phyloP scores from a whole-genome alignment of 495 filamentous ascomycete genomes.

The Bryoglossum gracile region DNA sequence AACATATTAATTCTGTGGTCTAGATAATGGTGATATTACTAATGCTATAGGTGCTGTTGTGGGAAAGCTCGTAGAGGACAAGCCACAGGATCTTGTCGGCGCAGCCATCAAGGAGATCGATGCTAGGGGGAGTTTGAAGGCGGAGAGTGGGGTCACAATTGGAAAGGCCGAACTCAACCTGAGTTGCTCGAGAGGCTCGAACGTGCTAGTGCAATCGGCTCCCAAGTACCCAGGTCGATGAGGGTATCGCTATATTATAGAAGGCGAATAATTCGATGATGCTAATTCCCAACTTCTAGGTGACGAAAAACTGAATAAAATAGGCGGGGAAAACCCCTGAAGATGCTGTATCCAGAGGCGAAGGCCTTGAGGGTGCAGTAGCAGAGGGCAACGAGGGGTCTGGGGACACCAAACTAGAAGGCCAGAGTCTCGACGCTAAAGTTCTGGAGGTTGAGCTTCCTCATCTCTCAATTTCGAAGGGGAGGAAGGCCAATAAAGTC shows the following conservation, averaged over 20 bases:
- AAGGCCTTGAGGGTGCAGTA: constrained; percentile 2
- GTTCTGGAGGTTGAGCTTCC: constrained; percentile 3
- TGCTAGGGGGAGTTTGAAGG: constrained; percentile 56
- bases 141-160: constrained; percentile 69
- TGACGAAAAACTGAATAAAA: too few relatives aligned
- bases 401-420: not conserved
- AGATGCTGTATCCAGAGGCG: not conserved
- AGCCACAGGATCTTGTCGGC: constrained; percentile 53
- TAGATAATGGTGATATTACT: constrained; percentile 47
- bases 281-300: constrained; percentile 20
- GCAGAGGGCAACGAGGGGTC: not conserved
- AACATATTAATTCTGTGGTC: constrained; percentile 44
- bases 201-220: not conserved
- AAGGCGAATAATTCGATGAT: constrained; percentile 1
- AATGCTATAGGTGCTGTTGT: constrained; percentile 47
- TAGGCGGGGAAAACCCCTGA: constrained; percentile 1
- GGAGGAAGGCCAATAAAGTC: constrained; percentile 57
- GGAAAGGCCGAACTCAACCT: constrained; percentile 54
- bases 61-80: constrained; percentile 52
- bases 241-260: too few relatives aligned
- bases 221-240: too few relatives aligned
- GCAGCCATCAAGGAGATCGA: constrained; percentile 55
- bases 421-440: not conserved
- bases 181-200: constrained; percentile 37
- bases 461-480: constrained; percentile 35